Evolutionary conservation across 176 grass and related monocot species (phyloP).

Genomic region (Aechmea fasciata): DNA sequence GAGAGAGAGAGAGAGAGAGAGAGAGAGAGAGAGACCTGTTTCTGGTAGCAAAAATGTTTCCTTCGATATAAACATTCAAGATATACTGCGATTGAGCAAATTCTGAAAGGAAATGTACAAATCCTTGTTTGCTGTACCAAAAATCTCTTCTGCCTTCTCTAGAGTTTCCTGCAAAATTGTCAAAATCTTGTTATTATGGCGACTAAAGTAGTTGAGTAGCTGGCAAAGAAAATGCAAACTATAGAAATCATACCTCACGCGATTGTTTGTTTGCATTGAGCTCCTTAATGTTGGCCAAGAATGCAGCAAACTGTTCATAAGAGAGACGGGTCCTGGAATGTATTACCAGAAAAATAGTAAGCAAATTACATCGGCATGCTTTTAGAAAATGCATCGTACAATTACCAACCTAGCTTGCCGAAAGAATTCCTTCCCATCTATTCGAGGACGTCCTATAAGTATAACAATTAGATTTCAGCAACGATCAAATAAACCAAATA

Average conservation of each 20-base stretch:
- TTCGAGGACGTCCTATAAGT: constrained; percentile 49
- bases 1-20: no score
- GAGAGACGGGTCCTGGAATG: constrained; percentile 67
- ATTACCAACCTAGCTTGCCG: constrained; percentile 72
- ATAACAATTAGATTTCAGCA: constrained; percentile 8
- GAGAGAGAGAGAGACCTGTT: neutral
- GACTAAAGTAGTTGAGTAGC: constrained; percentile 1
- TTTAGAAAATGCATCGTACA: neutral
- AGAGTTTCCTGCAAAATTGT: constrained; percentile 58
- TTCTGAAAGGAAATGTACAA: constrained; percentile 77
- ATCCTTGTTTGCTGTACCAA: constrained; percentile 82
- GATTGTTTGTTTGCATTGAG: constrained; percentile 85
- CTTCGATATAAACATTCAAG: constrained; percentile 17
- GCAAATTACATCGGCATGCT: neutral
- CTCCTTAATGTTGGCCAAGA: constrained; percentile 86
- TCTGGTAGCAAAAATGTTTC: neutral
- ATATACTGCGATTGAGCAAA: constrained; percentile 64
- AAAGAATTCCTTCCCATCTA: constrained; percentile 97
- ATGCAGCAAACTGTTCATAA: constrained; percentile 88
- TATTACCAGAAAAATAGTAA: constrained; percentile 1
- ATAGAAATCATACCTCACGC: constrained; percentile 39
- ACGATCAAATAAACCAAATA: neutral
- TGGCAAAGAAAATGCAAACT: constrained; percentile 4
- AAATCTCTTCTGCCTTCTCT: constrained; percentile 80
- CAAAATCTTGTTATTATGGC: neutral